Conservation (phyloP, 2,329 filamentous ascomycete species). For the Alternaria metachromatica region DNA sequence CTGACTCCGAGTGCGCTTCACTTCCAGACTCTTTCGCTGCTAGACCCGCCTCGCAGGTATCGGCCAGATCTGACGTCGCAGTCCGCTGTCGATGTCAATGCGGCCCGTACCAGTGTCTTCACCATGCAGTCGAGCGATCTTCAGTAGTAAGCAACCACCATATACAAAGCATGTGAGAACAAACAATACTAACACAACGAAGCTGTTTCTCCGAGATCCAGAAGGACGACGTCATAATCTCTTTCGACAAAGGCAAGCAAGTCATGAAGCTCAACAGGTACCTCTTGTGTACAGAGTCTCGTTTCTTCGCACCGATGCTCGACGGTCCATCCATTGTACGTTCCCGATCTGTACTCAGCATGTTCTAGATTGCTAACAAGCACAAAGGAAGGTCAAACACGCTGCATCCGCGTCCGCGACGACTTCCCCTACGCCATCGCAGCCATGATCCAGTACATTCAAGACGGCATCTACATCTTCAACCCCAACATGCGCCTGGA, state of each 20-base stretch:
- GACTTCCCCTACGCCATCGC: slow-evolving; percentile 30
- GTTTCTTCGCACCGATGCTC: slow-evolving; percentile 21
- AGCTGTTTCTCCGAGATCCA: slow-evolving; percentile 17
- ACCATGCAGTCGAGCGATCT: slow-evolving; percentile 5
- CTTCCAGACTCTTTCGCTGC: slow-evolving; percentile 20
- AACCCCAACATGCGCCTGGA: slow-evolving; percentile 6
- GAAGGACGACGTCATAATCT: slow-evolving; percentile 21
- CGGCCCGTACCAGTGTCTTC: slow-evolving; percentile 14
- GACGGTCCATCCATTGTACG: slow-evolving; percentile 17
- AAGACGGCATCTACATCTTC: slow-evolving; percentile 26
- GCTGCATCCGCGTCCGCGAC: slow-evolving; percentile 24
- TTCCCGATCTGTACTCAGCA: not conserved
- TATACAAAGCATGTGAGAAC: not conserved
- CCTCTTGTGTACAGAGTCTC: slow-evolving; percentile 20
- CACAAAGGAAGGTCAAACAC: slow-evolving; percentile 3
- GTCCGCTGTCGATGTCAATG: not conserved
- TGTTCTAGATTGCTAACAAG: not conserved
- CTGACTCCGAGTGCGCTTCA: slow-evolving; percentile 17
- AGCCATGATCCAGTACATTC: slow-evolving; percentile 29
- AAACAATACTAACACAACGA: not conserved
- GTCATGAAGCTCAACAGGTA: slow-evolving; percentile 22
- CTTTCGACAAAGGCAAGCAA: slow-evolving; percentile 25
- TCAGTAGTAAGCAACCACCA: slow-evolving; percentile 6
- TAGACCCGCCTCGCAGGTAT: slow-evolving; percentile 3
- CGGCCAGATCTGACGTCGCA: not conserved